Conservation (phyloP, 192 early-diverging fungal genomes). For the Coemansia aciculifera region DNA sequence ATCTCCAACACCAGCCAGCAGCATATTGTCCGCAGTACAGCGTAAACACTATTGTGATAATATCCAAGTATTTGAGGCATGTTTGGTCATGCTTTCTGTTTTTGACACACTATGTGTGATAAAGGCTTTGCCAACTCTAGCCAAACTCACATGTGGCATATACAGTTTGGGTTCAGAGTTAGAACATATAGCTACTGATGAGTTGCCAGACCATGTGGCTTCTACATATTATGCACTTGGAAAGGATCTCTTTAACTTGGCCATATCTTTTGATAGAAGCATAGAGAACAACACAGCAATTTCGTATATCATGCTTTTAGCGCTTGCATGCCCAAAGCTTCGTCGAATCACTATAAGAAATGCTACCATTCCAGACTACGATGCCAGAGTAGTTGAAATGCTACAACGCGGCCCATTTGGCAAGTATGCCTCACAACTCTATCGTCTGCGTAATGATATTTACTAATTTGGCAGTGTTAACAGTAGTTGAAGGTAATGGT, state of each 20-base stretch:
- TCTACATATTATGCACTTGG: background rate
- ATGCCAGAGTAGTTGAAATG: background rate
- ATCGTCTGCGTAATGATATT: background rate
- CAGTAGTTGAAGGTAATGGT: background rate
- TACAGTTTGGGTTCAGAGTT: background rate
- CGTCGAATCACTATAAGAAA: background rate
- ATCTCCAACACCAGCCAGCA: background rate
- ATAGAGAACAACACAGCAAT: background rate
- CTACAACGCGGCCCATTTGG: background rate
- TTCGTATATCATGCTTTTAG: background rate
- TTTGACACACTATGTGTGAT: background rate
- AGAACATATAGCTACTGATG: background rate
- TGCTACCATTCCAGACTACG: background rate
- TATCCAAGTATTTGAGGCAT: background rate
- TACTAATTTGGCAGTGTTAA: background rate
- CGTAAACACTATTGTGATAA: background rate
- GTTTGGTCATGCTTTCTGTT: background rate
- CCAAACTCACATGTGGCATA: background rate
- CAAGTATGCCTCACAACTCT: background rate
- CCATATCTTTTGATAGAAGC: background rate
- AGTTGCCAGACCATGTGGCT: background rate
- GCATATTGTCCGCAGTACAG: background rate
- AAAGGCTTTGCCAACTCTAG: background rate
- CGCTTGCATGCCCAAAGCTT: conserved; percentile 3
- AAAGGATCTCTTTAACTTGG: background rate